These are phyloP conservation scores for Trichoderma pleuroti DNA, from an alignment of 2,329 filamentous ascomycete species.

Conservation along the genomic window DNA sequence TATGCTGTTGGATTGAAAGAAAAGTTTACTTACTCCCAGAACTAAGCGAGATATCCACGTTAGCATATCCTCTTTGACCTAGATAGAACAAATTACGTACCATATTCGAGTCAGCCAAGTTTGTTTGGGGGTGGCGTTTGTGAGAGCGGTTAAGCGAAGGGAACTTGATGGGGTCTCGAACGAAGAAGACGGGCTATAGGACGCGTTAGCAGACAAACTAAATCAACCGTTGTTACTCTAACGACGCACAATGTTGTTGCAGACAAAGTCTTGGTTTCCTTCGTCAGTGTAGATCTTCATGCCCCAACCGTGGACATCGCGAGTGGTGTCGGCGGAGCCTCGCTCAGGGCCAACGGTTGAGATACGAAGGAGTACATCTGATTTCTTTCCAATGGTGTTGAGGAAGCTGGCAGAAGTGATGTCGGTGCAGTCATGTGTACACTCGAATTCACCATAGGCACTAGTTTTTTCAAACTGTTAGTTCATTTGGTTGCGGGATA, in stretches of 20 bases:
- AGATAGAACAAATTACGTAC: neutral
- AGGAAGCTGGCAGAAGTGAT: slow-evolving; percentile 54
- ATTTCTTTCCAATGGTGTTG: slow-evolving; percentile 49
- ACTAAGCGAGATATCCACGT: neutral
- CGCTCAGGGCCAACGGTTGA: slow-evolving; percentile 66
- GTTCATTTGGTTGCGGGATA: neutral
- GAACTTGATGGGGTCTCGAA: slow-evolving; percentile 47
- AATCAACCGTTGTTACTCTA: neutral
- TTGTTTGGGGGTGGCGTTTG: slow-evolving; percentile 42
- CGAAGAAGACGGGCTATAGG: slow-evolving; percentile 47
- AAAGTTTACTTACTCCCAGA: slow-evolving; percentile 6
- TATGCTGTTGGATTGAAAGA: slow-evolving; percentile 17
- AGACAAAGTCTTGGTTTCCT: slow-evolving; percentile 62
- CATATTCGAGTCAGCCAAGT: slow-evolving; percentile 43
- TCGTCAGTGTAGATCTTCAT: slow-evolving; percentile 58
- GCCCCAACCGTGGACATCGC: slow-evolving; percentile 68
- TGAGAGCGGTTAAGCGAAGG: slow-evolving; percentile 45
- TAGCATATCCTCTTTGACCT: neutral
- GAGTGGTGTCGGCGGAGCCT: slow-evolving; percentile 62
- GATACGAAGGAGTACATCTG: slow-evolving; percentile 60
- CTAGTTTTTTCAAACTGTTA: neutral
- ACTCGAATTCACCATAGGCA: slow-evolving; percentile 56
- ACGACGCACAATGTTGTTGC: slow-evolving; percentile 57
- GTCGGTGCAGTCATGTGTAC: slow-evolving; percentile 42
- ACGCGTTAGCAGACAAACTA: neutral